phyloP scores from a whole-genome alignment of 768 basidiomycete species.

The Lentinula guzmanii region DNA sequence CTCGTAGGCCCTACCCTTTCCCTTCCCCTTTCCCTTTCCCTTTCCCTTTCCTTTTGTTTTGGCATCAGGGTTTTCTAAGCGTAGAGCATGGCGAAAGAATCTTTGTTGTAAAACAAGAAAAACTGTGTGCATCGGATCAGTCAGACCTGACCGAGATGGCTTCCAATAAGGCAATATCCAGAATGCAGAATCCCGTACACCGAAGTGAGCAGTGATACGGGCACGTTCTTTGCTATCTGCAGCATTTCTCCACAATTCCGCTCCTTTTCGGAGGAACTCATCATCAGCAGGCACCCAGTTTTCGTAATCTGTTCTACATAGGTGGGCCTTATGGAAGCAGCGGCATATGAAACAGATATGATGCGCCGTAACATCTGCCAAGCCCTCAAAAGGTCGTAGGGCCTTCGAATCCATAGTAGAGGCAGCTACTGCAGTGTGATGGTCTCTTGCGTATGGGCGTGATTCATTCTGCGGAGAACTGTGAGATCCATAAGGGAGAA shows the following conservation, averaged over 20 bases:
- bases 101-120: background rate
- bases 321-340: background rate
- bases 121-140: constrained; percentile 31
- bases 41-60: too few species aligned
- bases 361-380: too few species aligned
- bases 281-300: constrained; percentile 12
- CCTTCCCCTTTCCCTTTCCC: too few species aligned
- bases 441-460: background rate
- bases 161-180: constrained; percentile 29
- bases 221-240: constrained; percentile 9
- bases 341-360: background rate
- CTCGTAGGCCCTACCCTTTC: too few species aligned
- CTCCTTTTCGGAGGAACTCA: constrained; percentile 8
- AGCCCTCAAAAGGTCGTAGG: background rate
- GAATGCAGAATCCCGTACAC: constrained; percentile 10
- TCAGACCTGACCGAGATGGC: constrained; percentile 19
- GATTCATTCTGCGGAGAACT: background rate
- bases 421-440: background rate
- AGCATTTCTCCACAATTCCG: constrained; percentile 16
- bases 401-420: background rate
- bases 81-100: background rate
- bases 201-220: constrained; percentile 13
- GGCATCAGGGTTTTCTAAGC: too few species aligned
- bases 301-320: constrained; percentile 1
- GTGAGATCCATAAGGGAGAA: background rate